These are phyloP conservation scores for Rhodotorula sp. DNA, from an alignment of 1,284 basidiomycete genomes.

Conservation along the genomic window DNA sequence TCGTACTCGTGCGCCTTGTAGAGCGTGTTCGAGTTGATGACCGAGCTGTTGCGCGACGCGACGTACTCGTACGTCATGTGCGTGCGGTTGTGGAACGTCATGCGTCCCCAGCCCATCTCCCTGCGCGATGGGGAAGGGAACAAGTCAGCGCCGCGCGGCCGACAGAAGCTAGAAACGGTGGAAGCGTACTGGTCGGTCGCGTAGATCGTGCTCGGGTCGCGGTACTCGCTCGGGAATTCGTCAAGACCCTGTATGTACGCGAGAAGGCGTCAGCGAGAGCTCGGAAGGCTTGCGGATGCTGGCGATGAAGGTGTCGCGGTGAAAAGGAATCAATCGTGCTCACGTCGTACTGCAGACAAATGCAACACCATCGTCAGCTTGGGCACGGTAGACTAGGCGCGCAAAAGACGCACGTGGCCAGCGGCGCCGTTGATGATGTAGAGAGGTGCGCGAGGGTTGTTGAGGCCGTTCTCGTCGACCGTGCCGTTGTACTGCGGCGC, in stretches of 20 bases:
- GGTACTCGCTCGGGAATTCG: conserved; percentile 11
- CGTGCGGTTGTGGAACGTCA: conserved; percentile 28
- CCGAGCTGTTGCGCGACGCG: conserved; percentile 21
- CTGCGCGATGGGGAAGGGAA: neutral
- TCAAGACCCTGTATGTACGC: conserved; percentile 22
- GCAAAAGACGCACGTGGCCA: conserved; percentile 24
- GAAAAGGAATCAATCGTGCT: neutral
- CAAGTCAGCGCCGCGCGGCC: neutral
- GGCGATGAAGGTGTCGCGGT: rapidly evolving
- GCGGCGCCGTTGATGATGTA: conserved; percentile 45
- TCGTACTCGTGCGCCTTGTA: conserved; percentile 27
- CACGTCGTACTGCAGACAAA: conserved; percentile 22
- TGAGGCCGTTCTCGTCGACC: conserved; percentile 43
- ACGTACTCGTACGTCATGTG: conserved; percentile 28
- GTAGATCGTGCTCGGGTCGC: conserved; percentile 8
- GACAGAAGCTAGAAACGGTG: neutral
- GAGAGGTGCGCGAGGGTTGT: conserved; percentile 47
- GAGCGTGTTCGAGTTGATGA: conserved; percentile 24
- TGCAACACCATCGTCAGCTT: too few species aligned
- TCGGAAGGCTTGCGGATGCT: neutral
- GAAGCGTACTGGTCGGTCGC: conserved; percentile 4
- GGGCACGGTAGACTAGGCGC: too few species aligned
- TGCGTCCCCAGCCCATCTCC: conserved; percentile 23
- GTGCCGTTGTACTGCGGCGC: conserved; percentile 27
- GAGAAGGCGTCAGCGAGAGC: neutral